Base-by-base conservation (phyloP, 441 rosid species). In the Jatropha multifida region DNA sequence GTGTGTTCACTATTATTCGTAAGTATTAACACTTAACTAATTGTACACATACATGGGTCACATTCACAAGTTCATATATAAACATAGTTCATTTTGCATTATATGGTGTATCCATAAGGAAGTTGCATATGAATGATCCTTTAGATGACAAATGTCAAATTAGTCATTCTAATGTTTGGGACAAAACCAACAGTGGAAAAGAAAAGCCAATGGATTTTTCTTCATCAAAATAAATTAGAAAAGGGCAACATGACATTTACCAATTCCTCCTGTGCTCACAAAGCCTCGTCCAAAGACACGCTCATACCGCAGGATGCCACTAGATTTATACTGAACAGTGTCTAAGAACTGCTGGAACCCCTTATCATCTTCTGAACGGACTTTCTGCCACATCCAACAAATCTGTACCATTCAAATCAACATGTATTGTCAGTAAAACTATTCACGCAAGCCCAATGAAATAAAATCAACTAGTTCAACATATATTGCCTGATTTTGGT, bases 251-350 rank as follows among this genome's bases (percentile, higher is more conserved):
- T 17, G 54, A 74, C 81, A 71, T 32, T 32, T 90, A 94, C 99
- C 98, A 56, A 94, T 58, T 77, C 99, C 98, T 79, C 98, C 99
- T 51, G 98, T 91, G 93, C 98, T 96, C 78, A 96, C 99, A 79
- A 75, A 96, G 48, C 99, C 99, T 70, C 73, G 86, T 65, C 99
- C 99, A 83, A 96, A 96, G 77, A 90, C 94, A 27, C 90, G 91
- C 80, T 96, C 99, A 75, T 96, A 96, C 12, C 96, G 97, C 56
- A 91, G 83, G 81, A 96, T 96, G 80, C 98, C 93, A 76, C 63
- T 90, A 58, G 86, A 81, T 79, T 94, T 92, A 77, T 96, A 96
- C 78, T 96, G 99, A 81, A 90, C 96, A 83, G 80, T 91, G 81
- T 96, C 99, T 86, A 96, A 84, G 88, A 96, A 96, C 55, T 86